Base-by-base conservation (phyloP, 352 stramenopile genomes). In the Globisporangium irregulare region DNA sequence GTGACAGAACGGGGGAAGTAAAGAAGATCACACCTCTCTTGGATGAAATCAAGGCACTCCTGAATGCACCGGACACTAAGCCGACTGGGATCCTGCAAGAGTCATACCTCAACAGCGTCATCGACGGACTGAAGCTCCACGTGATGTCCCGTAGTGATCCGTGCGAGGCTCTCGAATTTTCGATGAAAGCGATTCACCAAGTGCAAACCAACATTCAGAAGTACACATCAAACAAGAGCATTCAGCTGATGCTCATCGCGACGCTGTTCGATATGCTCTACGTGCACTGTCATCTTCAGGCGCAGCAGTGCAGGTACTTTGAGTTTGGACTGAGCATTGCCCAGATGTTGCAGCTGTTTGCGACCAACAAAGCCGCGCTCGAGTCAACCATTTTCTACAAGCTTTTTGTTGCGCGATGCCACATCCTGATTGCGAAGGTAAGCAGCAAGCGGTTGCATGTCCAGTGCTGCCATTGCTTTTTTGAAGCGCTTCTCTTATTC, bases 211-310 rank as follows among this genome's bases (percentile, higher is more conserved):
- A 82, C 27, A 41, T 92, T 12, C 72, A 81, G 32, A 72, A 64
- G 36, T 84, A 82, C 48, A 48, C 68, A 5, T n/a, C 69, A 7
- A 71, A 78, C 53, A 69, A 73, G 2, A 73, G 75, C 24, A 67
- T 89, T 10, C 70, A 82, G 29, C 32, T 80, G 2, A 75, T 93
- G 67, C 72, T 92, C 48, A 72, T 87, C 29, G 79, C 72, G 10
- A 78, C 76, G 8, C 68, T 93, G 29, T 88, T 93, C 54, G 86
- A 93, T 64, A 86, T 89, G 82, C 73, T 92, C 1, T 71, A 87
- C 58, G 56, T 80, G 38, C 87, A 90, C 59, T 93, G 86, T 34
- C 64, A 76, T n/a, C 64, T 92, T 14, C 75, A 87, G 29, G 62
- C 63, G 1, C 67, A 89, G 46, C 83, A 93, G 56, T 87, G 79